Percentiles rank a stretch among this genome's conserved stretches.
These are phyloP conservation scores for Sphaerulina vaccinii DNA, from an alignment of 2,329 filamentous ascomycete genomes.

Conservation along the genomic window DNA sequence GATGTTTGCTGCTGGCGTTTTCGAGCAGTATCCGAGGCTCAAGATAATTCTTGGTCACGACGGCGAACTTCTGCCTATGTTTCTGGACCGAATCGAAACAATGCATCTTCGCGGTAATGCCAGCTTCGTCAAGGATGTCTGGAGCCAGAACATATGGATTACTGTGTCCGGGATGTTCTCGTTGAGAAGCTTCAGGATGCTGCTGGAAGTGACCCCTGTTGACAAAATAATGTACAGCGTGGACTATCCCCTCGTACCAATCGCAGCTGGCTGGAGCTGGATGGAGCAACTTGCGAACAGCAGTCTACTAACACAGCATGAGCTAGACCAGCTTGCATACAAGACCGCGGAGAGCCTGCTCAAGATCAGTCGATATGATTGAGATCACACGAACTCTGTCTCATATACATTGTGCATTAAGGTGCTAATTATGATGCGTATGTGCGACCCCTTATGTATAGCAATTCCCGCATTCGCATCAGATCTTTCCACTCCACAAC, in stretches of 20 bases:
- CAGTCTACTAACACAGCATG: slow-evolving; percentile 48
- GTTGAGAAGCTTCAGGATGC: slow-evolving; percentile 14
- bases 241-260: slow-evolving; percentile 56
- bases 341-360: slow-evolving; percentile 42
- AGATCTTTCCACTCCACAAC: slow-evolving; percentile 31
- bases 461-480: background rate
- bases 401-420: background rate
- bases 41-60: slow-evolving; percentile 58
- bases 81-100: slow-evolving; percentile 48
- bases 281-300: slow-evolving; percentile 49
- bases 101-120: slow-evolving; percentile 1
- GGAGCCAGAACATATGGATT: slow-evolving; percentile 53
- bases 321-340: slow-evolving; percentile 49
- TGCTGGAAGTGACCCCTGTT: slow-evolving; percentile 33
- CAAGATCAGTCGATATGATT: too few relatives aligned
- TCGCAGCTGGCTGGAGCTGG: slow-evolving; percentile 49
- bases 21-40: slow-evolving; percentile 53
- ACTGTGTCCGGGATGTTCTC: slow-evolving; percentile 54
- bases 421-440: background rate
- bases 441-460: background rate
- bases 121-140: slow-evolving; percentile 12
- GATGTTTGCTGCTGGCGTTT: slow-evolving; percentile 54
- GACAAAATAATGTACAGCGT: slow-evolving; percentile 58
- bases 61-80: slow-evolving; percentile 57
- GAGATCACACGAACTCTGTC: too few relatives aligned